These are phyloP conservation scores for Citrus trifoliata DNA, from an alignment of 345 rosid genomes.

Conservation along the genomic window DNA sequence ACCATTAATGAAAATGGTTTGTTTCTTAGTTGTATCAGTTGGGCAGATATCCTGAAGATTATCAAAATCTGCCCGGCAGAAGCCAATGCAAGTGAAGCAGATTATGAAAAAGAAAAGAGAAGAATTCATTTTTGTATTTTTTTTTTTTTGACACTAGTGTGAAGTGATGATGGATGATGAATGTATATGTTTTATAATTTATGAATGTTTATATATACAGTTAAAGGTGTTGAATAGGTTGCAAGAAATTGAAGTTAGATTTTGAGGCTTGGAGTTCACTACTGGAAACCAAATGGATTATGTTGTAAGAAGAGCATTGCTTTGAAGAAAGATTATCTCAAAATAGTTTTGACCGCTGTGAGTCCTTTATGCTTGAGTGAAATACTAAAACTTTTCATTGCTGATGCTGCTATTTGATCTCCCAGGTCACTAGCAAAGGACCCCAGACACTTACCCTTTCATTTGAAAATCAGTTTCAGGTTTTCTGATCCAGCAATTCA, in stretches of 20 bases:
- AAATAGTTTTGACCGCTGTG: neutral
- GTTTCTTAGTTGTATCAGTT: constrained; percentile 27
- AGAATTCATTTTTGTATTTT: constrained; percentile 35
- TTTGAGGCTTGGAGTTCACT: constrained; percentile 47
- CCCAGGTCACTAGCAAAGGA: neutral
- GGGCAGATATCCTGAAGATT: constrained; percentile 76
- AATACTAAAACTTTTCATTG: neutral
- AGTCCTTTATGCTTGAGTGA: neutral
- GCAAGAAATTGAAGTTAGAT: constrained; percentile 21
- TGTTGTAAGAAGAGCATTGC: constrained; percentile 39
- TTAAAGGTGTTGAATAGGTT: constrained; percentile 8
- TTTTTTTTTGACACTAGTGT: neutral
- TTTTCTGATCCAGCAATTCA: constrained; percentile 11
- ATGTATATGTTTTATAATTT: constrained; percentile 1
- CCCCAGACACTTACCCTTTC: neutral
- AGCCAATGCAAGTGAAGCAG: constrained; percentile 19
- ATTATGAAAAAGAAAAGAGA: constrained; percentile 15
- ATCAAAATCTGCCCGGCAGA: constrained; percentile 39
- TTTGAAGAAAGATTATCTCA: constrained; percentile 31
- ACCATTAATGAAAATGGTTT: constrained; percentile 61
- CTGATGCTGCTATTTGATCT: constrained; percentile 6
- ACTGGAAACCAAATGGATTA: constrained; percentile 36
- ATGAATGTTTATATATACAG: constrained; percentile 1
- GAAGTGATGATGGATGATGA: constrained; percentile 6
- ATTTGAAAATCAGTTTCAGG: neutral